A percentile compares a stretch with the other conserved stretches of the same genome.
Conservation (phyloP, 75 land plant species). For the Isoetes taiwanensis region DNA sequence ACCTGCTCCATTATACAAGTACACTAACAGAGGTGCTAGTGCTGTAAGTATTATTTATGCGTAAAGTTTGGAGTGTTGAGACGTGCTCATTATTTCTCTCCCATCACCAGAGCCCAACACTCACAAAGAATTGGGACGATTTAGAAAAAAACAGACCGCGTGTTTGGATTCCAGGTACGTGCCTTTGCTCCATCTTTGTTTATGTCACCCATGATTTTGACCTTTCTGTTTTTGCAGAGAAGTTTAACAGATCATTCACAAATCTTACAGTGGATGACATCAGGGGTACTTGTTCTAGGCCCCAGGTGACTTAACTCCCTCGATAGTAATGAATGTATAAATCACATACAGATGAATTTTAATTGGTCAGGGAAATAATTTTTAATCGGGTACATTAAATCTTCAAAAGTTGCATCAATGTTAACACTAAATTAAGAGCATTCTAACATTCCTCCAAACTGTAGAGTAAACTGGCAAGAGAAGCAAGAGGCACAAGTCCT, state of each 20-base stretch:
- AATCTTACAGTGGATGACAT: not conserved
- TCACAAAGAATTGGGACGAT: slow-evolving; percentile 1
- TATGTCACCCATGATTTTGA: not conserved
- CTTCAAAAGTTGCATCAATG: no score
- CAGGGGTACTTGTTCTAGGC: not conserved
- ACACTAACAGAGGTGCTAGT: not conserved
- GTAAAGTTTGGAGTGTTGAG: no score
- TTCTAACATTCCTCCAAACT: no score
- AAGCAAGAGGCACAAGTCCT: slow-evolving; percentile 5
- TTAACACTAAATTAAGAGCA: no score
- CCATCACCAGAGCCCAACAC: slow-evolving; percentile 7
- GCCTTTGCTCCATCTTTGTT: not conserved
- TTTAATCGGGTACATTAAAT: no score
- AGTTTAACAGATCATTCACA: not conserved
- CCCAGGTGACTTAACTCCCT: not conserved
- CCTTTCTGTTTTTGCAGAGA: not conserved
- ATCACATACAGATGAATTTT: not conserved
- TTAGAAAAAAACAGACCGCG: slow-evolving; percentile 4
- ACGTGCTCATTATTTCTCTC: no score
- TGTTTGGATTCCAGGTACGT: not conserved
- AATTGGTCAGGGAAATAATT: not conserved
- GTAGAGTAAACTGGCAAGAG: not conserved
- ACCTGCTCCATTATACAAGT: slow-evolving; percentile 4
- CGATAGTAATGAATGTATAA: not conserved
- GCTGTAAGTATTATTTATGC: slow-evolving; percentile 5